Conservation (phyloP, 352 stramenopile genomes). For the Aphanomyces stellatus region DNA sequence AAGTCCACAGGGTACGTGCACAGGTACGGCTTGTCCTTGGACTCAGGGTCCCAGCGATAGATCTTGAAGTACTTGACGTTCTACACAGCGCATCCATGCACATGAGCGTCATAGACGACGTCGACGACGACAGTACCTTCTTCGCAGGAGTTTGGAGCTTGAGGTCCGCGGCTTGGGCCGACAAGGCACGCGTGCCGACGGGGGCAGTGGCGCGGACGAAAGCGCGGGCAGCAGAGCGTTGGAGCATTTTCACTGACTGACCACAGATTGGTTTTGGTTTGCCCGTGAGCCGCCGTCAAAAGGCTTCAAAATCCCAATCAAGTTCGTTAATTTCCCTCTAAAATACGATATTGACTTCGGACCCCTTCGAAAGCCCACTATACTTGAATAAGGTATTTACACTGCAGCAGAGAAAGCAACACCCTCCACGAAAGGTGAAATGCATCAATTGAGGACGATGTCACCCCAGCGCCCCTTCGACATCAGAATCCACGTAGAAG, state of each 20-base stretch:
- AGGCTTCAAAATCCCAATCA: not conserved
- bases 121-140: slow-evolving; percentile 35
- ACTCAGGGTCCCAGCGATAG: slow-evolving; percentile 98
- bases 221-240: not conserved
- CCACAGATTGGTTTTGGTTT: not conserved
- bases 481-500: too few species aligned
- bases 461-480: too few species aligned
- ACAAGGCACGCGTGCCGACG: slow-evolving; percentile 45
- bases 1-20: slow-evolving; percentile 97
- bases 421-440: too few species aligned
- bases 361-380: too few species aligned
- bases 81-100: slow-evolving; percentile 41
- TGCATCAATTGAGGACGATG: too few species aligned
- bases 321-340: not conserved
- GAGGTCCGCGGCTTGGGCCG: slow-evolving; percentile 48
- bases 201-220: slow-evolving; percentile 21
- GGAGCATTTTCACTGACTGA: slow-evolving; percentile 17
- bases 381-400: too few species aligned
- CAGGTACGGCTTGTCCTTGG: slow-evolving; percentile 90
- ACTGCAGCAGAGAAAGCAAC: too few species aligned
- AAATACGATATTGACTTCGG: slow-evolving; percentile 1
- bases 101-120: slow-evolving; percentile 13
- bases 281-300: not conserved
- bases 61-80: slow-evolving; percentile 99
- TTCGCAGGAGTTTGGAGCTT: slow-evolving; percentile 64